Evolutionary conservation across 2,329 filamentous ascomycete species (phyloP).

Genomic region (Aspergillus pseudotamarii): DNA sequence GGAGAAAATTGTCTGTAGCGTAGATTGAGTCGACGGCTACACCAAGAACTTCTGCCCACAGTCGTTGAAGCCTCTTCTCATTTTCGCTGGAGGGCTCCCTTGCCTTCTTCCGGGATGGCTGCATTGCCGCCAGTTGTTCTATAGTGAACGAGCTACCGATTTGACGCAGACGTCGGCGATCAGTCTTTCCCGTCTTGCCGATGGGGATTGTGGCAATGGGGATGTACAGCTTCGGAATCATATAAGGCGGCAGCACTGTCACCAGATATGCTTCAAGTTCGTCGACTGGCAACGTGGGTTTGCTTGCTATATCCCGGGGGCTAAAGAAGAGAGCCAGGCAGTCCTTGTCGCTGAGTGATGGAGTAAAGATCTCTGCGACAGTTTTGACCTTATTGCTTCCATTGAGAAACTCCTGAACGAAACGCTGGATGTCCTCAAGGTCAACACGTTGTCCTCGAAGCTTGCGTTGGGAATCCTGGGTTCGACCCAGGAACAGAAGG

Average conservation of each 20-base stretch:
- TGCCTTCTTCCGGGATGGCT: not conserved
- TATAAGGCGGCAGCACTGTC: conserved; percentile 3
- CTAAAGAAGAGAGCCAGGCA: not conserved
- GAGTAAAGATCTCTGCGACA: not conserved
- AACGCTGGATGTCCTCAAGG: conserved; percentile 10
- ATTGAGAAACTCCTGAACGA: conserved; percentile 1
- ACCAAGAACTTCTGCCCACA: not conserved
- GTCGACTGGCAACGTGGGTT: not conserved
- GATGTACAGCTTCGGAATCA: conserved; percentile 6
- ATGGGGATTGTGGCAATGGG: not conserved
- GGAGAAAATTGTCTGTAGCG: conserved; percentile 5
- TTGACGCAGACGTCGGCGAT: conserved; percentile 2
- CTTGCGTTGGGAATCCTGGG: conserved; percentile 10
- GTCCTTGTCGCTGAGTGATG: not conserved
- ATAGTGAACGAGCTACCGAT: not conserved
- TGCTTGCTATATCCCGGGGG: not conserved
- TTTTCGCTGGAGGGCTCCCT: not conserved
- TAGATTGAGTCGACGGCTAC: not conserved
- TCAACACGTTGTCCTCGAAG: conserved; percentile 11
- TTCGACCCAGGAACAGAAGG: conserved; percentile 7
- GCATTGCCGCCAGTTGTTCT: not conserved
- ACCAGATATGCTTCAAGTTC: not conserved
- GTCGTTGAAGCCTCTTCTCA: not conserved
- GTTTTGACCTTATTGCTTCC: not conserved
- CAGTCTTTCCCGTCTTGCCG: conserved; percentile 4